Conservation (phyloP, 345 rosid species). For the Pugionium cornutum region DNA sequence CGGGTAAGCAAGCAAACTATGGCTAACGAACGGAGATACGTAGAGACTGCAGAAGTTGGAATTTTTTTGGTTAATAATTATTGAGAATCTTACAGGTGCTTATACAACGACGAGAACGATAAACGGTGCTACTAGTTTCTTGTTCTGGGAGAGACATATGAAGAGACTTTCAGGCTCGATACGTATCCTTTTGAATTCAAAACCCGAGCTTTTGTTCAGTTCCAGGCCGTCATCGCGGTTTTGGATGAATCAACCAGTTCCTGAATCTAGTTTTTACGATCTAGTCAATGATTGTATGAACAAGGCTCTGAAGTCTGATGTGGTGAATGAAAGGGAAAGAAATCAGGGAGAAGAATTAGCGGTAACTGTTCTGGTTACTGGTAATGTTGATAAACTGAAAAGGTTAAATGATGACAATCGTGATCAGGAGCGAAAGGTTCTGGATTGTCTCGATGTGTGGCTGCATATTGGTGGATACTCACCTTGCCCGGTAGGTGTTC, state of each 20-base stretch:
- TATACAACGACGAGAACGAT: constrained; percentile 83
- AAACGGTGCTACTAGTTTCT: constrained; percentile 48
- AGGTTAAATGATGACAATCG: constrained; percentile 25
- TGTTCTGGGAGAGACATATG: constrained; percentile 77
- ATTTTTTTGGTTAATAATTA: too few species aligned
- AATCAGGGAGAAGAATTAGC: constrained; percentile 7
- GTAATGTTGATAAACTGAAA: constrained; percentile 37
- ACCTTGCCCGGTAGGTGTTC: constrained; percentile 55
- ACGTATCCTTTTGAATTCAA: constrained; percentile 50
- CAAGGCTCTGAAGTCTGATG: constrained; percentile 47
- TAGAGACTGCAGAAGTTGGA: not conserved
- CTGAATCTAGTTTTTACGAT: constrained; percentile 46
- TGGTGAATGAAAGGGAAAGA: constrained; percentile 45
- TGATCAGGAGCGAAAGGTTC: too few species aligned
- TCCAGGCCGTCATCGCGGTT: constrained; percentile 20
- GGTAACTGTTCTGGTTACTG: too few species aligned
- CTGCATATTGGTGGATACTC: constrained; percentile 56
- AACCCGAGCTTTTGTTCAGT: constrained; percentile 50
- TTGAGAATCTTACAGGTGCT: constrained; percentile 41
- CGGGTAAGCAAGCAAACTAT: constrained; percentile 44
- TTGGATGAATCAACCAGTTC: constrained; percentile 30
- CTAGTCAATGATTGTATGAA: constrained; percentile 52
- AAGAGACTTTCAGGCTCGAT: constrained; percentile 58
- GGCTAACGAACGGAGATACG: not conserved
- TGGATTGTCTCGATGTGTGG: constrained; percentile 4